Evolutionary conservation across 257 asterid species (phyloP).

Genomic region (Solanum piurae): DNA sequence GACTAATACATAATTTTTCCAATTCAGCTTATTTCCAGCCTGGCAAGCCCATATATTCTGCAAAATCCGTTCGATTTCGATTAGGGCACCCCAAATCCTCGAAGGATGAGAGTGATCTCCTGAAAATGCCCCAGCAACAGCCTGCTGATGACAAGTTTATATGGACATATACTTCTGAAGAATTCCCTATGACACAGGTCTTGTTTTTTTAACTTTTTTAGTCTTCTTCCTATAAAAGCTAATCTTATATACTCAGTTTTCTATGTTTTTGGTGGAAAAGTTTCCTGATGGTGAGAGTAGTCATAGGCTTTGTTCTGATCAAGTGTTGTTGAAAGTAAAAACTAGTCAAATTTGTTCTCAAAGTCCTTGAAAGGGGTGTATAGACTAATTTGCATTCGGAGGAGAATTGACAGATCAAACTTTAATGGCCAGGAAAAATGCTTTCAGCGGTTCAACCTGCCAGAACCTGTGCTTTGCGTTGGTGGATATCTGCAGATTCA

Average conservation of each 20-base stretch:
- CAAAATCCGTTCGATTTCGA: slow-evolving; percentile 56
- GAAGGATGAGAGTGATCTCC: slow-evolving; percentile 11
- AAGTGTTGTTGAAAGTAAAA: background rate
- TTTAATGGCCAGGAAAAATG: slow-evolving; percentile 46
- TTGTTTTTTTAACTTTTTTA: background rate
- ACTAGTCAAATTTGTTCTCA: background rate
- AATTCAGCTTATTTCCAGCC: slow-evolving; percentile 61
- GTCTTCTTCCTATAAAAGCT: background rate
- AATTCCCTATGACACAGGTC: slow-evolving; percentile 70
- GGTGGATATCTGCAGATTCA: slow-evolving; percentile 77
- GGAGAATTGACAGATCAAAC: background rate
- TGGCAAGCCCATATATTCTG: slow-evolving; percentile 61
- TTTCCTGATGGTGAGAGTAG: background rate
- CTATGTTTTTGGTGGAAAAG: background rate
- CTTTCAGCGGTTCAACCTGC: slow-evolving; percentile 70
- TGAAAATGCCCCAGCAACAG: slow-evolving; percentile 25
- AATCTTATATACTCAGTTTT: background rate
- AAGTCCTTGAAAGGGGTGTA: background rate
- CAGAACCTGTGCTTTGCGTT: slow-evolving; percentile 62
- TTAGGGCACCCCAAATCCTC: slow-evolving; percentile 49
- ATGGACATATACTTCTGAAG: slow-evolving; percentile 77
- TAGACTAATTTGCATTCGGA: background rate
- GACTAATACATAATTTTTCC: background rate
- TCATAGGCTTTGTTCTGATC: background rate
- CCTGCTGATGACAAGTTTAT: slow-evolving; percentile 61